Evolutionary conservation across 2,329 filamentous ascomycete species (phyloP).

Genomic region (Epichloe brachyelytri): DNA sequence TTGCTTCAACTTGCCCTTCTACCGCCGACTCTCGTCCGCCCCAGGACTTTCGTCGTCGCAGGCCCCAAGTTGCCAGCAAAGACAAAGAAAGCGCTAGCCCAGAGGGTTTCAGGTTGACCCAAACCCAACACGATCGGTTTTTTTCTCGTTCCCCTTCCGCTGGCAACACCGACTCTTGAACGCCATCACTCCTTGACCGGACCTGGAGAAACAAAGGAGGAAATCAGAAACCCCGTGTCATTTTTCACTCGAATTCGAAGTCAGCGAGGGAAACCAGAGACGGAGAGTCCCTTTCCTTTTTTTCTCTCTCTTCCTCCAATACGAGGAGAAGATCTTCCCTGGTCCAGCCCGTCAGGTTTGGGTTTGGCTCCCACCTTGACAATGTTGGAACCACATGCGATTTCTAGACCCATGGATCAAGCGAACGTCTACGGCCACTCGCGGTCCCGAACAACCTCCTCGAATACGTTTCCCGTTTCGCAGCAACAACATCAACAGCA

Average conservation of each 20-base stretch:
- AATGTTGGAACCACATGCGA: constrained; percentile 22
- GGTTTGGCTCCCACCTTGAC: neutral
- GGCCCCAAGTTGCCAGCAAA: no score
- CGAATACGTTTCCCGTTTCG: constrained; percentile 33
- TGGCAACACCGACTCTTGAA: neutral
- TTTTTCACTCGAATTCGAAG: neutral
- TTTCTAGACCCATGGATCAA: constrained; percentile 21
- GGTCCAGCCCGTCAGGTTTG: neutral
- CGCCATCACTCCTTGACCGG: neutral
- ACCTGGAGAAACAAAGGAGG: neutral
- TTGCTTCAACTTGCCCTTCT: no score
- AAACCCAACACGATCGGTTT: neutral
- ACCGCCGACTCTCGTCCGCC: no score
- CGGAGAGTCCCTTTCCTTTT: neutral
- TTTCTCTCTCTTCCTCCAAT: neutral
- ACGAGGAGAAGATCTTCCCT: neutral
- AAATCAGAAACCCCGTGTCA: neutral
- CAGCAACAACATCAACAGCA: constrained; percentile 17
- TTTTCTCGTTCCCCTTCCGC: neutral
- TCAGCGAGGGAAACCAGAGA: neutral
- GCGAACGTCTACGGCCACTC: constrained; percentile 36
- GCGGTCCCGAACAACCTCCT: constrained; percentile 43
- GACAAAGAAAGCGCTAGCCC: no score
- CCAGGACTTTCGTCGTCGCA: no score
- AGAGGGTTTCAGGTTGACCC: neutral